These are phyloP conservation scores for Trichosporon sp. DNA, from an alignment of 1,284 basidiomycete genomes.

Conservation along the genomic window DNA sequence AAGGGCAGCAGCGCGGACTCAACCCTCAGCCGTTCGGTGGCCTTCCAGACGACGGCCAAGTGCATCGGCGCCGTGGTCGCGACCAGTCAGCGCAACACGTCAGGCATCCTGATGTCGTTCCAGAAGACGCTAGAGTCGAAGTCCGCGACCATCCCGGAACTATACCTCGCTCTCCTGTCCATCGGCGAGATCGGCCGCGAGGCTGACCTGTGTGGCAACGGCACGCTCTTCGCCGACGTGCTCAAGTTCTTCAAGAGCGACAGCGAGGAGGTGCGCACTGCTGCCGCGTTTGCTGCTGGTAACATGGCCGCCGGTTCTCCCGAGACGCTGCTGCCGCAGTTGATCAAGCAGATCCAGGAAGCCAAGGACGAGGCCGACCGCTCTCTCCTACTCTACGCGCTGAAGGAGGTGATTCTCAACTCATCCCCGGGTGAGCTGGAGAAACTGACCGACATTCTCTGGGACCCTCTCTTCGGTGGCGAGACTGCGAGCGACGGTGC, in stretches of 20 bases:
- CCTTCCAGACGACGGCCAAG: conserved; percentile 64
- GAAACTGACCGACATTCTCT: conserved; percentile 75
- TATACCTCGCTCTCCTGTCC: conserved; percentile 76
- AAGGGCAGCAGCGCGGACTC: conserved; percentile 36
- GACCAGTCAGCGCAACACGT: conserved; percentile 62
- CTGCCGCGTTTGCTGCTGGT: conserved; percentile 87
- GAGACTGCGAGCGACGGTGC: conserved; percentile 10
- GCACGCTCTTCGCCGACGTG: conserved; percentile 65
- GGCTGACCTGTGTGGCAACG: conserved; percentile 76
- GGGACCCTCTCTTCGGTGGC: conserved; percentile 76
- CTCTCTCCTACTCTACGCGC: conserved; percentile 76
- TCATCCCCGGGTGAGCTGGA: conserved; percentile 76
- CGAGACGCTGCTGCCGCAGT: conserved; percentile 72
- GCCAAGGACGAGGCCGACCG: conserved; percentile 63
- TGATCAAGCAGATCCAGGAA: conserved; percentile 72
- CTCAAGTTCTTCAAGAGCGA: conserved; percentile 68
- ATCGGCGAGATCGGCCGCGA: conserved; percentile 84
- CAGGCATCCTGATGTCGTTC: conserved; percentile 73
- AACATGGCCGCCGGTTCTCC: conserved; percentile 92
- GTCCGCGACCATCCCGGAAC: conserved; percentile 61
- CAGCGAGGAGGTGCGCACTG: conserved; percentile 76
- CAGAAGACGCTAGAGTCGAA: conserved; percentile 64
- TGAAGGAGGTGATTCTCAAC: conserved; percentile 95
- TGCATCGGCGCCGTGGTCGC: conserved; percentile 75
- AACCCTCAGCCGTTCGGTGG: conserved; percentile 42